phyloP scores from a whole-genome alignment of 257 asterid genomes.

The Solanum corneliomulleri region DNA sequence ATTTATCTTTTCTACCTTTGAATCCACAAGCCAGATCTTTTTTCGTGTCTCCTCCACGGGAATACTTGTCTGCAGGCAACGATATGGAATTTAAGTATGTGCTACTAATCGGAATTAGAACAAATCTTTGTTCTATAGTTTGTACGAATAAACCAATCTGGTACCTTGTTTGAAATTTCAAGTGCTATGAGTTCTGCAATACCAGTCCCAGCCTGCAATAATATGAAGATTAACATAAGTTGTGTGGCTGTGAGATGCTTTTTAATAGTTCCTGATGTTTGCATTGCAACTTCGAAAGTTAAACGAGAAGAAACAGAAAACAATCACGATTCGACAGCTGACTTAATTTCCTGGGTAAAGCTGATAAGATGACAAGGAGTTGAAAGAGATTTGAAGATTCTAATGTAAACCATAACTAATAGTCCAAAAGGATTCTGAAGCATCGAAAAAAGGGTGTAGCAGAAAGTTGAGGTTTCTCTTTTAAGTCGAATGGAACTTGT shows the following conservation, averaged over 20 bases:
- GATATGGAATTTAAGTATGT: not conserved
- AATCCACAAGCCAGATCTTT: conserved; percentile 91
- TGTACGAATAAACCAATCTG: not conserved
- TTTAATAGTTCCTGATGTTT: not conserved
- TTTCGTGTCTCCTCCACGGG: conserved; percentile 65
- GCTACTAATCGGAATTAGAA: not conserved
- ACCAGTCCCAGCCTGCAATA: conserved; percentile 96
- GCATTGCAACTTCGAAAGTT: not conserved
- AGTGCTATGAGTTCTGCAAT: conserved; percentile 97
- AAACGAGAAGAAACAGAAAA: not conserved
- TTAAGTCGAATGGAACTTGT: not conserved
- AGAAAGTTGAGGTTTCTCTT: not conserved
- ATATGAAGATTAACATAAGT: not conserved
- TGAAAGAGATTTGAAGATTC: not conserved
- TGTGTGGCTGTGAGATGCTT: not conserved
- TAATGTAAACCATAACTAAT: not conserved
- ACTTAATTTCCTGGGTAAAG: not conserved
- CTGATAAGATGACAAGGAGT: not conserved
- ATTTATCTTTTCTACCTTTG: conserved; percentile 45
- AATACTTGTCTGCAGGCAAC: conserved; percentile 32
- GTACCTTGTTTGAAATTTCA: conserved; percentile 84
- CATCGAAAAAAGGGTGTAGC: not conserved
- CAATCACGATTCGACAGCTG: not conserved
- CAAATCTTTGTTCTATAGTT: not conserved
- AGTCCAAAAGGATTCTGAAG: not conserved